Evolutionary conservation across 306 rosid species (phyloP), one percentile per base, ranked within the genome.

Genomic region (Pyrus pyrifolia): DNA sequence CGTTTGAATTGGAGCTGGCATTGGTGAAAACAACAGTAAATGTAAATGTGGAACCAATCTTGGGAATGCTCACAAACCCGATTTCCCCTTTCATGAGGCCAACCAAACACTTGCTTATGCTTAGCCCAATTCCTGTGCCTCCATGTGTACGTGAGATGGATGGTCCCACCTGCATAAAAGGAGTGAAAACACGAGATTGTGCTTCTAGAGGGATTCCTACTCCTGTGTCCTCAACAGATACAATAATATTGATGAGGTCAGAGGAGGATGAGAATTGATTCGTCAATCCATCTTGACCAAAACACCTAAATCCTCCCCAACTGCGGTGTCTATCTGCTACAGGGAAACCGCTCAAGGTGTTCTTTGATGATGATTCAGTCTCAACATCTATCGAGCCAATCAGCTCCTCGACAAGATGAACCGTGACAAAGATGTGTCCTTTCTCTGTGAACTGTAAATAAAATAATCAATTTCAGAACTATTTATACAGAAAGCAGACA

Each of bases 191-290:
- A 46, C 82, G 85, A 35, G 90, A 42, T 76, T 95, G 98, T 6
- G 96, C 81, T 60, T 92, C 97, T 21, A 52, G 17, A 64, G 99
- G 99, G 78, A 95, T 95, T 58, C 99, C 99, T 25, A 81, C 93
- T n/a, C 99, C 99, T 1, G 99, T 95, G 84, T 95, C 99, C 83
- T 95, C 99, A 46, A 95, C 99, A 11, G 97, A 95, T 68, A 95
- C 93, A 77, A 95, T 89, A 68, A 95, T 80, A 70, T 85, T 89
- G 78, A 92, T 78, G 67, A 73, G 88, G 72, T 91, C 88, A 40
- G 85, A 78, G 61, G 91, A 80, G 46, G 89, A 79, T 29, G 91
- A 80, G 25, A 88, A 84, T 63, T 79, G 84, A 71, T 81, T 84
- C 45, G 83, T 70, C n/a, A 85, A 80, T 52, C 87, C 92, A 55